phyloP scores from a whole-genome alignment of 306 rosid species.

The Vachellia pachyceras region DNA sequence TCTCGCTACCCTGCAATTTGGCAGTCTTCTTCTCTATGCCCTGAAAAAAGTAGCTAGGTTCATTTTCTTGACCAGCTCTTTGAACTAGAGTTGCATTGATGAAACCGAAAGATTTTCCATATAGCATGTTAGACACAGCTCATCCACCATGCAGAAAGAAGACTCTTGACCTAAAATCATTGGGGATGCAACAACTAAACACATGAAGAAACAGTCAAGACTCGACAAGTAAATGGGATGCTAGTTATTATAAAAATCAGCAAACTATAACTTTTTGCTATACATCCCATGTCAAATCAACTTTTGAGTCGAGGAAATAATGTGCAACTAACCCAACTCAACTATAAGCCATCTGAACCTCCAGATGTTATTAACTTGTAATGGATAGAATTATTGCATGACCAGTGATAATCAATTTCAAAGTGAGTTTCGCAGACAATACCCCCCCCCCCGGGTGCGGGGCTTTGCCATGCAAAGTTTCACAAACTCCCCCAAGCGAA shows the following conservation, averaged over 20 bases:
- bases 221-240: background rate
- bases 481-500: too few relatives aligned
- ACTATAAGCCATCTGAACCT: background rate
- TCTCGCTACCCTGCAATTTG: slow-evolving; percentile 90
- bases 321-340: slow-evolving; percentile 12
- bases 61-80: slow-evolving; percentile 37
- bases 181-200: slow-evolving; percentile 8
- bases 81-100: slow-evolving; percentile 12
- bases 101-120: slow-evolving; percentile 13
- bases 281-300: slow-evolving; percentile 6
- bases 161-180: slow-evolving; percentile 18
- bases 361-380: background rate
- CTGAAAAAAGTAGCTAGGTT: slow-evolving; percentile 56
- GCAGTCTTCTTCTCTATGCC: slow-evolving; percentile 98
- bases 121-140: slow-evolving; percentile 2
- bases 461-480: too few relatives aligned
- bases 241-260: background rate
- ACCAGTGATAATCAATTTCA: background rate
- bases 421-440: background rate
- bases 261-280: background rate
- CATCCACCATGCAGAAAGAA: background rate
- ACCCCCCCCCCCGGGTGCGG: too few relatives aligned
- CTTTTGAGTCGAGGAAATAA: background rate
- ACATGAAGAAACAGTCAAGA: slow-evolving; percentile 22
- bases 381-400: background rate